Percentiles rank a stretch among this genome's conserved stretches.
Conservation (phyloP, 768 basidiomycete species). For the Suillus cothurnatus region DNA sequence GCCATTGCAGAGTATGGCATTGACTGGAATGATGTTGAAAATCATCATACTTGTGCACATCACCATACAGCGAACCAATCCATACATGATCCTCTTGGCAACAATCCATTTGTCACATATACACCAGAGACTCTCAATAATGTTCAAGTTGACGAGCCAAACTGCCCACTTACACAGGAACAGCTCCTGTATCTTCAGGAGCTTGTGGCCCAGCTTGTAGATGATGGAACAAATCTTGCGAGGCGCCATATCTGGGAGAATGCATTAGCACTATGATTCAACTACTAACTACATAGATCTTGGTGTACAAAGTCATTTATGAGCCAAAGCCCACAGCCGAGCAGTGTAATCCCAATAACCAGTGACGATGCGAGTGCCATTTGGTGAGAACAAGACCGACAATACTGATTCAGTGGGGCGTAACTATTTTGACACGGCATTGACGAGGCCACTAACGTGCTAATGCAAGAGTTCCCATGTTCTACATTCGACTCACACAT, state of each 20-base stretch:
- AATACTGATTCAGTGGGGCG: too few relatives aligned
- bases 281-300: not conserved
- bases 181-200: not conserved
- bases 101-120: not conserved
- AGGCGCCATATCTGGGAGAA: not conserved
- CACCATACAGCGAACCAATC: not conserved
- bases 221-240: constrained; percentile 1
- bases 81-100: not conserved
- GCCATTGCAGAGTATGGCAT: not conserved
- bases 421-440: too few relatives aligned
- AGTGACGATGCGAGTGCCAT: too few relatives aligned
- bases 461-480: too few relatives aligned
- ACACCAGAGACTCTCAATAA: not conserved
- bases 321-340: too few relatives aligned
- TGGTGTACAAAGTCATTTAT: not conserved
- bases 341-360: too few relatives aligned
- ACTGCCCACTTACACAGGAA: not conserved
- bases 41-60: not conserved
- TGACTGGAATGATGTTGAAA: not conserved
- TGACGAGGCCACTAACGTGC: too few relatives aligned
- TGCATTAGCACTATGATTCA: not conserved
- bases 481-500: too few relatives aligned
- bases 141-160: not conserved
- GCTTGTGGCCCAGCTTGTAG: not conserved
- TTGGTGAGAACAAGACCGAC: too few relatives aligned